A percentile compares a stretch with the other conserved stretches of the same genome.
Conservation (phyloP, 2,329 filamentous ascomycete genomes). For the Xylaria multiplex region DNA sequence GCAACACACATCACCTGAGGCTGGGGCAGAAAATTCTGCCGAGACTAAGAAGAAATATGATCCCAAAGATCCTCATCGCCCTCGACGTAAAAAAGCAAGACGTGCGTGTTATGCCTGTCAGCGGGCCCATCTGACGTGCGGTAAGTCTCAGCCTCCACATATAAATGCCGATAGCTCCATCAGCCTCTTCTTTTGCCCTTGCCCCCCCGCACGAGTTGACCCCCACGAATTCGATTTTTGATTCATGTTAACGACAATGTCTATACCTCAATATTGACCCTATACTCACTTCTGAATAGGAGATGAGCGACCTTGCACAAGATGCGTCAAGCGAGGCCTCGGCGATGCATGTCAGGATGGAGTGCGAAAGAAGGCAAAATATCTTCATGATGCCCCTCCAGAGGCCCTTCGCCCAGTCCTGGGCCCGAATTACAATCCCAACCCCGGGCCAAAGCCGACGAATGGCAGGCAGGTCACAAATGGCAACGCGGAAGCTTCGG, state of each 20-base stretch:
- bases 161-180: conserved; percentile 41
- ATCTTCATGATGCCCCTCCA: conserved; percentile 93
- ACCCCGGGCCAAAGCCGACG: conserved; percentile 57
- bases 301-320: conserved; percentile 91
- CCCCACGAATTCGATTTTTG: conserved; percentile 32
- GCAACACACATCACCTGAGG: conserved; percentile 55
- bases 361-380: conserved; percentile 98
- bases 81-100: conserved; percentile 93
- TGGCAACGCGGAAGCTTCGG: conserved; percentile 57
- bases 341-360: conserved; percentile 94
- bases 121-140: conserved; percentile 95
- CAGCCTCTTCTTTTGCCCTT: conserved; percentile 35
- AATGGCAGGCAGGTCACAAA: conserved; percentile 61
- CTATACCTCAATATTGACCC: conserved; percentile 26
- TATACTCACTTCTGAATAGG: conserved; percentile 62
- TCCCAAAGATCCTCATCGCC: conserved; percentile 89
- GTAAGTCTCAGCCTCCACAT: conserved; percentile 68
- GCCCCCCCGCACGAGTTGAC: conserved; percentile 33
- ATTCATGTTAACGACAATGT: conserved; percentile 22
- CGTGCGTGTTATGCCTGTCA: conserved; percentile 97
- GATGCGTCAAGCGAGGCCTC: conserved; percentile 93
- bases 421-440: conserved; percentile 74
- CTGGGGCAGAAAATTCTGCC: conserved; percentile 57
- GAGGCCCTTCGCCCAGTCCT: conserved; percentile 90
- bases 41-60: conserved; percentile 75